Evolutionary conservation across 768 basidiomycete genomes (phyloP).

Genomic region (Hebeloma cylindrosporum): DNA sequence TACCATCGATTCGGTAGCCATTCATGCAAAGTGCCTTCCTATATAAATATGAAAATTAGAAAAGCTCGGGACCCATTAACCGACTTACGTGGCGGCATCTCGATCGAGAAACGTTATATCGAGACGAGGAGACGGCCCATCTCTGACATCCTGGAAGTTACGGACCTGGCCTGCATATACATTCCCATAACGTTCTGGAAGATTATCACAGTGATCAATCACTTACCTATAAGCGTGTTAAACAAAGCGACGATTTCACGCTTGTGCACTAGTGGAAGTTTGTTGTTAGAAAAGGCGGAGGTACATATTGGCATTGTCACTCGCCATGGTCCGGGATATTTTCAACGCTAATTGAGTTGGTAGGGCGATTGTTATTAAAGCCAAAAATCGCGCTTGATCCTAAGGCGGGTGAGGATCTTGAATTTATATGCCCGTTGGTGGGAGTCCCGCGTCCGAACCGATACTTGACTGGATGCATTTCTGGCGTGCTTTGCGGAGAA

Average conservation of each 20-base stretch:
- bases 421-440: conserved; percentile 1
- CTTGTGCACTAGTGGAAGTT: conserved; percentile 17
- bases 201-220: background rate
- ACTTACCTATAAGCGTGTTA: conserved; percentile 53
- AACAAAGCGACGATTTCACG: conserved; percentile 58
- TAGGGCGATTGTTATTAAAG: conserved; percentile 19
- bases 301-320: conserved; percentile 5
- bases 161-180: conserved; percentile 48
- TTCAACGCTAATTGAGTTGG: conserved; percentile 49
- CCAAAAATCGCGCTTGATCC: conserved; percentile 15
- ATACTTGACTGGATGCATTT: conserved; percentile 22
- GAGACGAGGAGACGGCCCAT: conserved; percentile 38
- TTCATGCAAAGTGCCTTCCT: conserved; percentile 72
- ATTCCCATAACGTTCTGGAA: background rate
- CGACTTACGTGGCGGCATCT: conserved; percentile 53
- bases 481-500: conserved; percentile 3
- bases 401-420: conserved; percentile 1
- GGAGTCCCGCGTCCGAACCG: conserved; percentile 18
- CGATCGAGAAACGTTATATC: conserved; percentile 54
- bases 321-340: conserved; percentile 44
- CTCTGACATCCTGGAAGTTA: conserved; percentile 42
- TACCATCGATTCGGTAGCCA: conserved; percentile 56
- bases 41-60: conserved; percentile 2
- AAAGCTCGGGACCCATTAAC: background rate
- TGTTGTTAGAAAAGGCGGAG: background rate